Percentiles rank a stretch among this genome's conserved stretches.
Conservation (phyloP, 179 eudicot genomes). For the Silene noctiflora region DNA sequence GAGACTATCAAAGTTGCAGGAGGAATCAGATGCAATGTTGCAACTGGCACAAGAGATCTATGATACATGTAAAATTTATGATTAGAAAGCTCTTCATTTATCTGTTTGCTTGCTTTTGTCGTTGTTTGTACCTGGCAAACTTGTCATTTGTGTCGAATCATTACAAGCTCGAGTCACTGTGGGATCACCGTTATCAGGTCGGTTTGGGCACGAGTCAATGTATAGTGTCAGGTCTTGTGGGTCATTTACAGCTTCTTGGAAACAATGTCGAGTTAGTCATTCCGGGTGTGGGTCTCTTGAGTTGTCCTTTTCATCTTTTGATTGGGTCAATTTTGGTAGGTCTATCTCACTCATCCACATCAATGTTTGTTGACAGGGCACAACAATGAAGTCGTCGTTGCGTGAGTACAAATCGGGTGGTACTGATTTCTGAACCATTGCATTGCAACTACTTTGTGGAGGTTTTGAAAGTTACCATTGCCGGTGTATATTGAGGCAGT, state of each 20-base stretch:
- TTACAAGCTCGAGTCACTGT: background rate
- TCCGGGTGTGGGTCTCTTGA: background rate
- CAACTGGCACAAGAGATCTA: slow-evolving; percentile 55
- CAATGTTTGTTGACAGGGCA: slow-evolving; percentile 21
- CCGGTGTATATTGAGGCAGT: background rate
- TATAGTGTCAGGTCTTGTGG: too few species aligned
- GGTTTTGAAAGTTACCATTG: background rate
- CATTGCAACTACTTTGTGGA: background rate
- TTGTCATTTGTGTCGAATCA: background rate
- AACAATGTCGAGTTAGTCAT: background rate
- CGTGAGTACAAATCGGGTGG: slow-evolving; percentile 3
- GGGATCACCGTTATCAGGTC: background rate
- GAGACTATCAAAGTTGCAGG: slow-evolving; percentile 59
- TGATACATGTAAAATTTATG: slow-evolving; percentile 50
- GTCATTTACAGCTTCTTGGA: too few species aligned
- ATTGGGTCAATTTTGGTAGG: background rate
- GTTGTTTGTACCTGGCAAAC: background rate
- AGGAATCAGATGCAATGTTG: slow-evolving; percentile 55
- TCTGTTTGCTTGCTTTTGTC: background rate
- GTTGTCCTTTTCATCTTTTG: background rate
- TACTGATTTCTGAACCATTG: background rate
- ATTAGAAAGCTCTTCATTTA: background rate
- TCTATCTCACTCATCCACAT: background rate
- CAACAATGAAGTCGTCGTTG: slow-evolving; percentile 16
- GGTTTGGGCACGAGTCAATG: background rate